phyloP scores from a whole-genome alignment of 169 alveolate genomes.

The Plasmodium gonderi region DNA sequence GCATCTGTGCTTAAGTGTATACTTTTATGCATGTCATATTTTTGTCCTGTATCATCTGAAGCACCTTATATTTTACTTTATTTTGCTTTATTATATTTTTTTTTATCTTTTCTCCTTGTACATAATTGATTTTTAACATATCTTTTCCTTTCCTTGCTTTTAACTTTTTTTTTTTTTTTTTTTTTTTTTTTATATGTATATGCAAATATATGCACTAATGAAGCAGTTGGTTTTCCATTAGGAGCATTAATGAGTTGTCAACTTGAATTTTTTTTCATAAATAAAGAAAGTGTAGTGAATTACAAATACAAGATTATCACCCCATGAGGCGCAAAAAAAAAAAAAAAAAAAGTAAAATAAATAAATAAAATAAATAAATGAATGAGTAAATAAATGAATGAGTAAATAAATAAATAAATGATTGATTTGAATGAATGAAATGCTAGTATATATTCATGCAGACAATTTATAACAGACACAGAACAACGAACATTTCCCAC shows the following conservation, averaged over 20 bases:
- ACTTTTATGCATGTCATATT: too few species aligned
- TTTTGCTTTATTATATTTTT: not conserved
- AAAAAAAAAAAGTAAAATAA: not conserved
- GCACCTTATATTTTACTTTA: not conserved
- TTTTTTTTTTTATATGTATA: not conserved
- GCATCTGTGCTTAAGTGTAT: too few species aligned
- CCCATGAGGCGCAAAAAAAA: too few species aligned
- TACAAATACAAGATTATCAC: not conserved
- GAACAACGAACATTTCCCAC: too few species aligned
- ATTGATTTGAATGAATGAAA: not conserved
- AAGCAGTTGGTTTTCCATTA: constrained; percentile 79
- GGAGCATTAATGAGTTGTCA: constrained; percentile 76
- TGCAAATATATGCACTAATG: not conserved
- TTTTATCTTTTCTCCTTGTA: not conserved
- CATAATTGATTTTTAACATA: constrained; percentile 5
- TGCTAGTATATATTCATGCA: not conserved
- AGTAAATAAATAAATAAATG: too few species aligned
- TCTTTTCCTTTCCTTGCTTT: not conserved
- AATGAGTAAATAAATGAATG: too few species aligned
- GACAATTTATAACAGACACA: too few species aligned
- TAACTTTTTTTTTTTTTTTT: constrained; percentile 57
- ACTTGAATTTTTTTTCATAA: not conserved
- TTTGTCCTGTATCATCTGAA: not conserved
- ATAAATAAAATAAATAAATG: not conserved
- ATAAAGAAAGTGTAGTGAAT: constrained; percentile 7